Evolutionary conservation across 805 yeast genomes (phyloP), one percentile per base, ranked within the genome.

Genomic region (Ogataea nonfermentans): DNA sequence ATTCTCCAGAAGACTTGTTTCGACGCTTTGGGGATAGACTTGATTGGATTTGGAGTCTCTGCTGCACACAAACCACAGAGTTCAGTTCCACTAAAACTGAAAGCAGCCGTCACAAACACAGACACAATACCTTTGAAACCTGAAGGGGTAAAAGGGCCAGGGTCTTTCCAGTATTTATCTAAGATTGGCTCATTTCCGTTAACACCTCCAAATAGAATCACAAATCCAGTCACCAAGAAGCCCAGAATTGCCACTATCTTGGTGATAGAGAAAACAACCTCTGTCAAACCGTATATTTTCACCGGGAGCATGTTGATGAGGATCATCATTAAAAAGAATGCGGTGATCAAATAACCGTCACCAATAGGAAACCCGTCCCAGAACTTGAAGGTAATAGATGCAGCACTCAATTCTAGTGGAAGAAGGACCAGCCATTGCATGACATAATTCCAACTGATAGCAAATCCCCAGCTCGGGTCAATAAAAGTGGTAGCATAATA

Each of bases 391-490:
- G 79, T 73, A 56, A 75, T 66, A 5, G 79, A 64, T 2, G 79
- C 78, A 16, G 79, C 76, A 41, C 73, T 71, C 40, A 75, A 63
- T 51, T 76, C 80, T 42, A 71, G 51, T 4, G 80, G 80, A 24
- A 76, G 53, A 19, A 71, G 68, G 24, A 74, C 72, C 17, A 76
- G 47, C 76, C 79, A 73, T 52, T 72, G 72, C 53, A 75, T 61
- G 44, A 70, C 71, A 50, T 76, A 76, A 53, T 73, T 77, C 71
- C 78, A 73, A 43, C 80, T 81, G 57, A 71, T 66, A 7, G 84
- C 81, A 53, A 76, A 79, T 22, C 83, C 85, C 67, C 76, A 73
- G 7, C 81, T 74, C 11, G 72, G 71, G 49, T 79, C 82, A 39
- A 80, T 62, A 51, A 79, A 78, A 47, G 75, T 64, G n/a, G 79